A percentile compares a stretch with the other conserved stretches of the same genome.
Evolutionary conservation across 768 basidiomycete genomes (phyloP).

Genomic region (Naganishia onofrii): DNA sequence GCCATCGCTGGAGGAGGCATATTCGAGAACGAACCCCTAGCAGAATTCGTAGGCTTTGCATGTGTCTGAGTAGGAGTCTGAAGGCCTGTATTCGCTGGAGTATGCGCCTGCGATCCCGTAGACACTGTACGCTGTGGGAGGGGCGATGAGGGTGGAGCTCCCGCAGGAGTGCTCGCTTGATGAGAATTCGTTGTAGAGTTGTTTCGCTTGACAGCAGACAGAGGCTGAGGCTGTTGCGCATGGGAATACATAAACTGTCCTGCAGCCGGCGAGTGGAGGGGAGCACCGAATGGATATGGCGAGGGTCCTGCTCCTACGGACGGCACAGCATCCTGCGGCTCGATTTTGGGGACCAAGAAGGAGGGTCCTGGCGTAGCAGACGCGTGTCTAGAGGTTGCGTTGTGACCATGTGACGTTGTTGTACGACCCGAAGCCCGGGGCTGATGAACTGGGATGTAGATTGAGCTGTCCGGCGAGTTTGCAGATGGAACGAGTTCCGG

Average conservation of each 20-base stretch:
- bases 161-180: constrained; percentile 10
- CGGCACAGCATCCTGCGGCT: constrained; percentile 5
- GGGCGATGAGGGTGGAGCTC: constrained; percentile 1
- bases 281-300: constrained; percentile 19
- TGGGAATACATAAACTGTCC: constrained; percentile 8
- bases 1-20: constrained; percentile 15
- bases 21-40: neutral
- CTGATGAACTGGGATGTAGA: constrained; percentile 10
- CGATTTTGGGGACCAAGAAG: constrained; percentile 8
- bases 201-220: constrained; percentile 5
- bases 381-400: neutral
- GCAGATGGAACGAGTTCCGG: constrained; percentile 16
- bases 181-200: neutral
- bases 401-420: neutral
- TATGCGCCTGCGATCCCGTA: constrained; percentile 10
- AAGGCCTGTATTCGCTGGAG: constrained; percentile 1
- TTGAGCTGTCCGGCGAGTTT: constrained; percentile 6
- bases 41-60: neutral
- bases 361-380: constrained; percentile 8
- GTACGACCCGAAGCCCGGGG: neutral
- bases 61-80: constrained; percentile 15
- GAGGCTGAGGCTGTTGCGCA: neutral
- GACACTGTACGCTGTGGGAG: constrained; percentile 18
- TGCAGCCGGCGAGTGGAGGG: neutral
- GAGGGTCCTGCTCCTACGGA: neutral